These are phyloP conservation scores for Wolfiporia cocos DNA, from an alignment of 1,284 basidiomycete species.

Conservation along the genomic window DNA sequence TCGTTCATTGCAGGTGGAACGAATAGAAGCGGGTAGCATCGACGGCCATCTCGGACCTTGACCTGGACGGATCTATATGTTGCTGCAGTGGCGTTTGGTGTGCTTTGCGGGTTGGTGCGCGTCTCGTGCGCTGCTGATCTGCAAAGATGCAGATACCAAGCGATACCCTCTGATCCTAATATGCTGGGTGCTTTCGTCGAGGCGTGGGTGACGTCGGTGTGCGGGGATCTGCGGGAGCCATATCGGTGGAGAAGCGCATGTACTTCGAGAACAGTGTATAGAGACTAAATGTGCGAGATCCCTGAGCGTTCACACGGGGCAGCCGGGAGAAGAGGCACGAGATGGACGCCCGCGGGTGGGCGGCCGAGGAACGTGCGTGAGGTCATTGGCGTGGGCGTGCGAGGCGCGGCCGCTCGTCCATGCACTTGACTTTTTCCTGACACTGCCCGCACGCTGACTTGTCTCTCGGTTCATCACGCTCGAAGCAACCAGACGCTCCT, in stretches of 20 bases:
- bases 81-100: not conserved
- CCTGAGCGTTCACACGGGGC: not conserved
- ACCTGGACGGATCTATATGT: too few relatives aligned
- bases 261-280: too few relatives aligned
- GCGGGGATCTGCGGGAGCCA: too few relatives aligned
- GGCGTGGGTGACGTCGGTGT: too few relatives aligned
- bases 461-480: not conserved
- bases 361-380: constrained; percentile 39
- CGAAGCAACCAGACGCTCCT: constrained; percentile 8
- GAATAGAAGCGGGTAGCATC: constrained; percentile 58
- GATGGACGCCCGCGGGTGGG: constrained; percentile 4
- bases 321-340: not conserved
- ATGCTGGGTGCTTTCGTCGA: too few relatives aligned
- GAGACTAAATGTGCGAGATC: too few relatives aligned
- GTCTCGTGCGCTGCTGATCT: too few relatives aligned
- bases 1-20: constrained; percentile 60
- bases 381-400: constrained; percentile 21
- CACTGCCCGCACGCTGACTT: too few relatives aligned
- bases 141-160: too few relatives aligned
- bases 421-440: not conserved
- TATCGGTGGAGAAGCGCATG: too few relatives aligned
- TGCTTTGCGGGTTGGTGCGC: not conserved
- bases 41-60: too few relatives aligned
- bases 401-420: constrained; percentile 3
- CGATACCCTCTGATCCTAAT: too few relatives aligned